phyloP scores from a whole-genome alignment of 768 basidiomycete genomes.

The Suillus alpinus region DNA sequence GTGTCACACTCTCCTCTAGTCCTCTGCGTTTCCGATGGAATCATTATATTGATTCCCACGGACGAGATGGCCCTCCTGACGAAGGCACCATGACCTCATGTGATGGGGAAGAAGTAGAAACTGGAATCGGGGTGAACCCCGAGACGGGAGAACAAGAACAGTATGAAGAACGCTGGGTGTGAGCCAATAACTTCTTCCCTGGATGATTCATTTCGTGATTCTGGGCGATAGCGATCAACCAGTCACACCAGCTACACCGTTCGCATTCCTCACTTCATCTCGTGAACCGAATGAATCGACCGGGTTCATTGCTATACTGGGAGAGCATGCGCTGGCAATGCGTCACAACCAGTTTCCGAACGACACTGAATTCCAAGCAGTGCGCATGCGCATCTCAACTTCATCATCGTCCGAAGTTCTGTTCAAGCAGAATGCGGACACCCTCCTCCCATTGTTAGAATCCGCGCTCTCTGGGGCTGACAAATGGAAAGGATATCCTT shows the following conservation, averaged over 20 bases:
- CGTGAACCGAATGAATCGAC: slow-evolving; percentile 9
- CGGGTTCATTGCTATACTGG: slow-evolving; percentile 18
- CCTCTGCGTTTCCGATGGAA: slow-evolving; percentile 15
- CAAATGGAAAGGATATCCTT: background rate
- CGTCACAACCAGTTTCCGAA: background rate
- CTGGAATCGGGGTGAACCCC: slow-evolving; percentile 11
- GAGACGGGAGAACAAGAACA: slow-evolving; percentile 12
- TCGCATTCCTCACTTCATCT: slow-evolving; percentile 17
- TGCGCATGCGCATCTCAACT: background rate
- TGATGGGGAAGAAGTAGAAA: slow-evolving; percentile 16
- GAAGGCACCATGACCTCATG: slow-evolving; percentile 12
- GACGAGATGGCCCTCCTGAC: slow-evolving; percentile 8
- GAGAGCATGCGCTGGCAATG: slow-evolving; percentile 16
- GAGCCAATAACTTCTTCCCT: background rate
- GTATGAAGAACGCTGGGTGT: slow-evolving; percentile 24
- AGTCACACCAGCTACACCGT: slow-evolving; percentile 7
- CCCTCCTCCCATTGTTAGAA: background rate
- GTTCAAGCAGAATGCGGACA: background rate
- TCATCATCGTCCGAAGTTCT: background rate
- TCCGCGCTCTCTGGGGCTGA: background rate
- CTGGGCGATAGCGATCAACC: slow-evolving; percentile 7
- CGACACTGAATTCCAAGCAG: background rate
- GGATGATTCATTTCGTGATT: background rate
- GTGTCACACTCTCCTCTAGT: slow-evolving; percentile 8
- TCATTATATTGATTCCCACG: slow-evolving; percentile 17